Evolutionary conservation across 2,329 filamentous ascomycete species (phyloP), one percentile per base, ranked within the genome.

Genomic region (Xylariomycetidae sp.): DNA sequence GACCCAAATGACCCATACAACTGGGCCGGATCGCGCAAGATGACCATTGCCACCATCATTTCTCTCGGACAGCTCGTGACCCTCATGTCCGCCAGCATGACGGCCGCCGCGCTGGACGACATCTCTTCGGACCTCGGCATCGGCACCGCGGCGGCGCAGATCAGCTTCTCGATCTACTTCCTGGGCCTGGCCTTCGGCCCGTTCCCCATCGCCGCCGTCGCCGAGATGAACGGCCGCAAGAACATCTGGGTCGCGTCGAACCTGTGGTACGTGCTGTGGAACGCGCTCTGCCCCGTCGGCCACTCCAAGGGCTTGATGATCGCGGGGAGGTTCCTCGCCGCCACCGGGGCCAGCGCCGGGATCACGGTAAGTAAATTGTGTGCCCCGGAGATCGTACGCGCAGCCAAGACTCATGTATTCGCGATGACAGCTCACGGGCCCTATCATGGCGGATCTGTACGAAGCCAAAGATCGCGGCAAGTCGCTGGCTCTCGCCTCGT

Each of bases 371-470:
- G 50, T 43, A 16, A 11, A 12, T 34, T 17, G n/a, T n/a, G 33
- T 13, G 9, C 11, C 17, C 25, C 10, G 3, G 1, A 7, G 4
- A n/a, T 11, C 5, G 4, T 19, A n/a, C n/a, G n/a, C n/a, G n/a
- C n/a, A n/a, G n/a, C n/a, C n/a, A n/a, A n/a, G n/a, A n/a, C n/a
- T 18, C 25, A 12, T 11, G 23, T 20, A 17, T 16, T 6, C 20
- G 8, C 7, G 12, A 5, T 12, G 20, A 15, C 13, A 62, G 56
- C 44, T 63, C 17, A 55, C 49, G 2, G 53, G 46, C 0, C 57
- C 61, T 2, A 50, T 56, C 3, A 52, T 63, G 46, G 54, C 57
- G 4, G 61, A 64, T 20, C 56, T 62, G 48, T 64, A 56, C 27
- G 40, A 37, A 4, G 44, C 52, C 8, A 46, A 60, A 25, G 51